Conservation (phyloP, 2,329 filamentous ascomycete genomes). For the Fusarium mexicanum region DNA sequence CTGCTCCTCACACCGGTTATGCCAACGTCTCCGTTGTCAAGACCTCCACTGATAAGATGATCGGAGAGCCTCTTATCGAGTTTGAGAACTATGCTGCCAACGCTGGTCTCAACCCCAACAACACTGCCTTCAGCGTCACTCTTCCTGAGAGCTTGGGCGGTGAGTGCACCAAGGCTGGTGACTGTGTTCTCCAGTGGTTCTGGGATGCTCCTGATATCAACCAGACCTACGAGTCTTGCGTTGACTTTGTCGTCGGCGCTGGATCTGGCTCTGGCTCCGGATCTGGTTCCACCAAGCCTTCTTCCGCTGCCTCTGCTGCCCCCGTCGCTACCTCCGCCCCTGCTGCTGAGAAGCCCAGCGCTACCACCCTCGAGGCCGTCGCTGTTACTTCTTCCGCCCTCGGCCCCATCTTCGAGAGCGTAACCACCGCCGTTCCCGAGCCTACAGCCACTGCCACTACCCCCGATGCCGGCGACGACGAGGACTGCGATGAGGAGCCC, state of each 20-base stretch:
- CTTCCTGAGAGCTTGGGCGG: slow-evolving; percentile 58
- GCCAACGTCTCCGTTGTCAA: slow-evolving; percentile 68
- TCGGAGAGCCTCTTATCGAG: slow-evolving; percentile 63
- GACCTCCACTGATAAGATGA: slow-evolving; percentile 59
- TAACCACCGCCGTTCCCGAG: neutral
- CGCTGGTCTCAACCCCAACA: slow-evolving; percentile 51
- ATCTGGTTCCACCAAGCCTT: slow-evolving; percentile 10
- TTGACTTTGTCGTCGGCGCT: slow-evolving; percentile 60
- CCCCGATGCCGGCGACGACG: slow-evolving; percentile 8
- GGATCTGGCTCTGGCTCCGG: slow-evolving; percentile 3
- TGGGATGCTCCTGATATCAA: slow-evolving; percentile 65
- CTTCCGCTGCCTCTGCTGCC: slow-evolving; percentile 14
- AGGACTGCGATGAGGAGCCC: neutral
- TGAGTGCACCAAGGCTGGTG: slow-evolving; percentile 60
- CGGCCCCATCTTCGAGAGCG: neutral
- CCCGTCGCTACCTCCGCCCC: slow-evolving; percentile 4
- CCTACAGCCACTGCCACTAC: slow-evolving; percentile 10
- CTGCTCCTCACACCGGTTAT: slow-evolving; percentile 57
- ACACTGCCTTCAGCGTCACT: slow-evolving; percentile 62
- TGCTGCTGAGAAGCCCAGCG: slow-evolving; percentile 7
- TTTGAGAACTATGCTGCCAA: slow-evolving; percentile 66
- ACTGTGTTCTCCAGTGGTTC: slow-evolving; percentile 68
- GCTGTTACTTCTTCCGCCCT: slow-evolving; percentile 3
- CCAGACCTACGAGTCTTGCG: slow-evolving; percentile 71
- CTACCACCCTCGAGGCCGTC: slow-evolving; percentile 20